Evolutionary conservation across 352 stramenopile genomes (phyloP), one percentile per base, ranked within the genome.

Genomic region (Lagenidium giganteum): DNA sequence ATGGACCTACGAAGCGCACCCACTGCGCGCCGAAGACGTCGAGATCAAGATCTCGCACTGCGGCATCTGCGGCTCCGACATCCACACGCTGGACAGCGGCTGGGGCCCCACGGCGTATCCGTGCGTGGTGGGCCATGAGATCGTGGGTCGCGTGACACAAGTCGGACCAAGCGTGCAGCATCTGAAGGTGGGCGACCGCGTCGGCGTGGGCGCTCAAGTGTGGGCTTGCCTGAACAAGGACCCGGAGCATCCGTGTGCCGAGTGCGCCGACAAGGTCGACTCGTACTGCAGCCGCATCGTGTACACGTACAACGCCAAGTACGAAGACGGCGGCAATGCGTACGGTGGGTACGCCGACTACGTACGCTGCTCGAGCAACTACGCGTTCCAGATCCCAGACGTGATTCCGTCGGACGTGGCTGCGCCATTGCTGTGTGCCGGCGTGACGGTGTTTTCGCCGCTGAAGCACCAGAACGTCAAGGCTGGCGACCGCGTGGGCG

Each of bases 401-500:
- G 43, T 12, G 8, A 26, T 64, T 1, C 26, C 42, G 12, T 64
- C 50, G 12, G 54, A 58, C 11, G 37, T 40, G 18, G 67, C 66
- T 4, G 76, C 65, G 22, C 61, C 68, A 21, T 47, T 90, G 22
- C 50, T 90, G 21, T 91, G 78, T 58, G 72, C 75, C 13, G 78
- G 78, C 40, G 76, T 83, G 37, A 91, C 78, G 9, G 67, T 55
- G 11, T 91, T 70, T 40, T 60, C 56, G 8, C 78, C 78, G 5
- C 42, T 84, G 24, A 58, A 51, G 46, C 53, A 63, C 32, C 70
- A 53, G 33, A 59, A 57, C 43, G 60, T 65, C 18, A 34, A 67
- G 42, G 14, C 44, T 9, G 57, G 56, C 22, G 26, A 66, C 18
- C 57, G 51, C 6, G 51, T 91, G 5, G 74, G 51, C 25, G 53